These are phyloP conservation scores for Alternaria gaisen DNA, from an alignment of 2,329 filamentous ascomycete genomes.

Conservation along the genomic window DNA sequence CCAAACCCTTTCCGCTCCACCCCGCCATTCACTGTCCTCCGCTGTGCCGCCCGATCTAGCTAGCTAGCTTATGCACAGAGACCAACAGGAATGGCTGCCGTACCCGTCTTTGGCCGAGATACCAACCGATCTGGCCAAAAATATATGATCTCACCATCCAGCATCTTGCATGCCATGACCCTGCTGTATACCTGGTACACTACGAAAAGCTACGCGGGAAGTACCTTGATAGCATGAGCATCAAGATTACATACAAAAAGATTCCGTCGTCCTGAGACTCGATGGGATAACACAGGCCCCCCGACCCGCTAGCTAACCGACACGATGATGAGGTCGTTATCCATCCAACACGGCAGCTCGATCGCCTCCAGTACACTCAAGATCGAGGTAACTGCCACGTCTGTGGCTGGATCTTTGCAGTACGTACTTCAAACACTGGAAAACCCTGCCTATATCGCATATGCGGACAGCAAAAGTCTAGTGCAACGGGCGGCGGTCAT, in stretches of 20 bases:
- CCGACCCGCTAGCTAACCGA: not conserved
- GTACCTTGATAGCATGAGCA: not conserved
- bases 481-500: constrained; percentile 3
- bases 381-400: constrained; percentile 2
- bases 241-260: constrained; percentile 15
- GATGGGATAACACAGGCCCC: not conserved
- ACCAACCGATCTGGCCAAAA: not conserved
- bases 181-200: constrained; percentile 5
- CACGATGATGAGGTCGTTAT: constrained; percentile 6
- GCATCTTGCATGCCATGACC: constrained; percentile 3
- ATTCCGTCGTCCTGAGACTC: constrained; percentile 2
- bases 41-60: not conserved
- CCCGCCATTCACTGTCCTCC: not conserved
- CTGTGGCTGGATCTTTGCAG: constrained; percentile 7
- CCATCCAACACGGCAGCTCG: constrained; percentile 5
- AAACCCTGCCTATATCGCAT: constrained; percentile 7
- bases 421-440: not conserved
- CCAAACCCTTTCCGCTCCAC: not conserved
- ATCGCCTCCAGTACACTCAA: not conserved
- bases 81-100: not conserved
- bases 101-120: not conserved
- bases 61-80: not conserved
- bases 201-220: constrained; percentile 5
- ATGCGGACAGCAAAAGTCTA: constrained; percentile 8
- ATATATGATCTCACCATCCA: constrained; percentile 15